Evolutionary conservation across 148 eudicot genomes (phyloP).

Genomic region (Bassia scoparia): DNA sequence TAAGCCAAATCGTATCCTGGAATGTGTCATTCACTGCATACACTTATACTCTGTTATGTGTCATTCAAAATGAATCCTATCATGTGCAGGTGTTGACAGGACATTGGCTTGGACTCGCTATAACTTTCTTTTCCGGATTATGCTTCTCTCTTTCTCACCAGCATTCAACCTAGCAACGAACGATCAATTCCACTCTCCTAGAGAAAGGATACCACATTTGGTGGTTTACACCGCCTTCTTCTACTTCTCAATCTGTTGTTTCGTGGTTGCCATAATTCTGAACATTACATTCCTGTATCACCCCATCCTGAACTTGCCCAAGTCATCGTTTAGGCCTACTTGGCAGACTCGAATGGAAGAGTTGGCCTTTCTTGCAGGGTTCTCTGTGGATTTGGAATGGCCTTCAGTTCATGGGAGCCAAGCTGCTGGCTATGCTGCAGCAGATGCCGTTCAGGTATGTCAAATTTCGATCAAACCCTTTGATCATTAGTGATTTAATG

Average conservation of each 20-base stretch:
- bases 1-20: too few species aligned
- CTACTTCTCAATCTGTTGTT: constrained; percentile 67
- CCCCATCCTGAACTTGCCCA: constrained; percentile 57
- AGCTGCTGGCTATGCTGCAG: constrained; percentile 91
- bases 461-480: neutral
- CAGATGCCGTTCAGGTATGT: constrained; percentile 73
- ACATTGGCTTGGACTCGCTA: constrained; percentile 53
- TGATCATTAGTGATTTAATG: neutral
- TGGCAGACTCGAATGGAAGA: constrained; percentile 65
- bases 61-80: neutral
- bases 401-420: constrained; percentile 83
- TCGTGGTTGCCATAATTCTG: constrained; percentile 48
- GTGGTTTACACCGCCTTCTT: constrained; percentile 82
- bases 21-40: neutral
- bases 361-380: constrained; percentile 68
- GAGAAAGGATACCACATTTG: constrained; percentile 61
- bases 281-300: constrained; percentile 54
- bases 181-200: constrained; percentile 65
- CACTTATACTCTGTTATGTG: neutral
- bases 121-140: constrained; percentile 64
- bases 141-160: constrained; percentile 83
- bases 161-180: constrained; percentile 84
- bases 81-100: constrained; percentile 54
- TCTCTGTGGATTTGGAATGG: constrained; percentile 77
- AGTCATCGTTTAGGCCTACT: constrained; percentile 55